Percentiles rank a stretch among this genome's conserved stretches.
Evolutionary conservation across 306 rosid species (phyloP).

Genomic region (Pyrus betulifolia): DNA sequence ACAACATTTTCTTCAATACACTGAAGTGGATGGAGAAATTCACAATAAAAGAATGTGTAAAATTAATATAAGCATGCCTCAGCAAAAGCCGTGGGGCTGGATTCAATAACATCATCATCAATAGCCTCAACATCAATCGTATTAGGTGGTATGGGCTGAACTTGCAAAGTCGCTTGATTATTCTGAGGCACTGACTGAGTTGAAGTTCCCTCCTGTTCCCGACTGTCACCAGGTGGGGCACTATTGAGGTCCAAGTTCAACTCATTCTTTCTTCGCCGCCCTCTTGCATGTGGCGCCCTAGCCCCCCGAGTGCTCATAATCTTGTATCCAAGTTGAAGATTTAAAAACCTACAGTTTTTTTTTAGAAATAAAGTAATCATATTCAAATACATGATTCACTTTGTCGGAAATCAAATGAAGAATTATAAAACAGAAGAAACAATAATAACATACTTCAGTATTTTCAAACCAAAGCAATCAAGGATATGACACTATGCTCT

Average conservation of each 20-base stretch:
- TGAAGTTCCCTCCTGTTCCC: conserved; percentile 37
- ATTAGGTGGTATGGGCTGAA: conserved; percentile 22
- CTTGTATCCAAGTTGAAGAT: neutral
- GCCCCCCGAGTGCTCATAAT: conserved; percentile 32
- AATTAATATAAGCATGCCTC: conserved; percentile 38
- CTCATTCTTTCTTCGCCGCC: conserved; percentile 30
- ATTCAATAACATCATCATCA: conserved; percentile 79
- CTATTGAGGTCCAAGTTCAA: conserved; percentile 42
- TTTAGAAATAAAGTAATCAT: neutral
- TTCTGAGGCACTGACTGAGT: conserved; percentile 20
- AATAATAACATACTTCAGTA: neutral
- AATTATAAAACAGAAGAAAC: neutral
- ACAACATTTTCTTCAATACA: neutral
- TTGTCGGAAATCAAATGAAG: neutral
- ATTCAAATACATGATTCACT: neutral
- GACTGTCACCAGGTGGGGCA: conserved; percentile 36
- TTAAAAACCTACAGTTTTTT: neutral
- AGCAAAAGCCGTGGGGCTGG: conserved; percentile 73
- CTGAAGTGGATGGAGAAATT: neutral
- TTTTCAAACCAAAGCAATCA: neutral
- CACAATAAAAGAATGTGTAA: neutral
- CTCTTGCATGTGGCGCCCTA: conserved; percentile 25
- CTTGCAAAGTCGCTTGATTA: conserved; percentile 16
- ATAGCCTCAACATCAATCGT: conserved; percentile 76
- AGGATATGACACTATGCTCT: neutral